A percentile compares a stretch with the other conserved stretches of the same genome.
Evolutionary conservation across 768 basidiomycete species (phyloP).

Genomic region (Serendipita indica): DNA sequence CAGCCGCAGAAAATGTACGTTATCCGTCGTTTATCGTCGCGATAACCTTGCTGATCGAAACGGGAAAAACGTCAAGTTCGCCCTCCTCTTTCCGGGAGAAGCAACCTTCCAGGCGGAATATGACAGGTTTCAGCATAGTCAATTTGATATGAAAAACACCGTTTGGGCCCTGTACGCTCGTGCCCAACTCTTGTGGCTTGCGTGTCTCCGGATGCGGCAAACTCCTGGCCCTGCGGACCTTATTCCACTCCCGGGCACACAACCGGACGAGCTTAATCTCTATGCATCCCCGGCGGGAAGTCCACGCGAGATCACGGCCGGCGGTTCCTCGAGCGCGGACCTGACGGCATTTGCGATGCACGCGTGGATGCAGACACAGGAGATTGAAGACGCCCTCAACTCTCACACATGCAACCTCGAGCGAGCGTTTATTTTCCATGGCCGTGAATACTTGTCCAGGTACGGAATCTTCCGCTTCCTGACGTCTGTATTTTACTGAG

Average conservation of each 20-base stretch:
- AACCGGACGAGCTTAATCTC: not conserved
- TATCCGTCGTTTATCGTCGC: constrained; percentile 26
- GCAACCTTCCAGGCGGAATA: constrained; percentile 30
- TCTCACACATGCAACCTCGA: constrained; percentile 59
- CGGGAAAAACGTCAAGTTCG: constrained; percentile 38
- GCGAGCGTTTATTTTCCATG: constrained; percentile 47
- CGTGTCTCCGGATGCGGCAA: constrained; percentile 37
- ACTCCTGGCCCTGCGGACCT: not conserved
- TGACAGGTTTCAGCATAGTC: constrained; percentile 22
- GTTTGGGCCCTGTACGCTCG: constrained; percentile 75
- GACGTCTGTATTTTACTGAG: not conserved
- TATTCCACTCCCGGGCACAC: not conserved
- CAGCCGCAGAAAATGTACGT: constrained; percentile 35
- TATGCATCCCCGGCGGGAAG: not conserved
- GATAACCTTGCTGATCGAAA: too few relatives aligned
- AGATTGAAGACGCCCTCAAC: constrained; percentile 51
- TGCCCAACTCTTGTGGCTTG: constrained; percentile 69
- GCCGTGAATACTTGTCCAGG: constrained; percentile 62
- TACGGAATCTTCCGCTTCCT: constrained; percentile 18
- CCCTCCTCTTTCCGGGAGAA: constrained; percentile 62
- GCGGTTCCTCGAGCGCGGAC: constrained; percentile 31
- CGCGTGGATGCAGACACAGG: constrained; percentile 49
- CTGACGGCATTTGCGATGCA: constrained; percentile 44
- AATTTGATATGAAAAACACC: constrained; percentile 39
- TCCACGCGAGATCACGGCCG: constrained; percentile 2